A percentile compares a stretch with the other conserved stretches of the same genome.
Evolutionary conservation across 148 eudicot genomes (phyloP).

Genomic region (Spergularia bocconei): DNA sequence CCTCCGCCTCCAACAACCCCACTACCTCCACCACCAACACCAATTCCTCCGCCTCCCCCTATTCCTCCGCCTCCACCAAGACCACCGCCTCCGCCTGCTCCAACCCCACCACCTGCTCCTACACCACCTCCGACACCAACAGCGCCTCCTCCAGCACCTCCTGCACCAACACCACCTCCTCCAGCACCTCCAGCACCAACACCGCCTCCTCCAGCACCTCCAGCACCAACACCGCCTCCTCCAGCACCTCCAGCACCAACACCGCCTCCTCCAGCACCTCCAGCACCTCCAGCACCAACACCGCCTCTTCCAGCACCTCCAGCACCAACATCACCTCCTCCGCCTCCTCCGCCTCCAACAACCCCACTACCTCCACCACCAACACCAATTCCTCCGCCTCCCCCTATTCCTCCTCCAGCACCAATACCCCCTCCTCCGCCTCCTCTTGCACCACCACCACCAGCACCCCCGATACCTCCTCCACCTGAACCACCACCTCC

Average conservation of each 20-base stretch:
- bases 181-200: not conserved
- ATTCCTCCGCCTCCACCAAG: not conserved
- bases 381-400: not conserved
- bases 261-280: not conserved
- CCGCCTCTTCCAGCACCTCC: not conserved
- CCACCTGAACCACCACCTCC: not conserved
- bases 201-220: not conserved
- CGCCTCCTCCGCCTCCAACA: not conserved
- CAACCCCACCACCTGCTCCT: not conserved
- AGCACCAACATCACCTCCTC: not conserved
- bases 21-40: conserved; percentile 2
- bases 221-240: not conserved
- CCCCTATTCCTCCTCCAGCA: not conserved
- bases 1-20: no score
- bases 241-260: not conserved
- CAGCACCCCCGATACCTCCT: not conserved
- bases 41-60: not conserved
- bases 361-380: not conserved
- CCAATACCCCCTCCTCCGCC: not conserved
- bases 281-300: not conserved
- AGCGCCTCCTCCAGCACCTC: not conserved
- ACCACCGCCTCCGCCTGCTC: not conserved
- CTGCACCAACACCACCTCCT: not conserved
- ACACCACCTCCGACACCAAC: conserved; percentile 3
- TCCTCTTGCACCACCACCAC: not conserved